phyloP scores from a whole-genome alignment of 2,329 filamentous ascomycete species.

The Harringtonia lauricola region DNA sequence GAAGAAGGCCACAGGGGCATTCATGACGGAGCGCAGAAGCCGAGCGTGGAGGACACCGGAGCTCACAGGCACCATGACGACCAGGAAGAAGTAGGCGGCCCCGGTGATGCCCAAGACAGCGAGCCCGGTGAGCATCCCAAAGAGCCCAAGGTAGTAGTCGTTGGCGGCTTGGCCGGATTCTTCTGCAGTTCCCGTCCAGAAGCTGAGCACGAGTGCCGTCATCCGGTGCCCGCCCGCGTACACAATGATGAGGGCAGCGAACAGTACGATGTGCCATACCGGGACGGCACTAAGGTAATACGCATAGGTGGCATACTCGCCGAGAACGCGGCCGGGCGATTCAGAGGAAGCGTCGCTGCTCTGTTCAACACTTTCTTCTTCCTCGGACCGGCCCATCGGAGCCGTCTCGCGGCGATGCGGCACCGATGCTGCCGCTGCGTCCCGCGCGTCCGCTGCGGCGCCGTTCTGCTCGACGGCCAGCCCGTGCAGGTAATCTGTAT shows the following conservation, averaged over 20 bases:
- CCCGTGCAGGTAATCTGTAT: slow-evolving; percentile 26
- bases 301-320: too few species aligned
- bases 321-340: too few species aligned
- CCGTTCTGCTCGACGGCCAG: slow-evolving; percentile 19
- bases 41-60: slow-evolving; percentile 17
- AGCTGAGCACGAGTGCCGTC: too few species aligned
- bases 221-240: slow-evolving; percentile 17
- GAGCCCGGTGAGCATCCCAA: slow-evolving; percentile 14
- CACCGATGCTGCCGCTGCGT: background rate
- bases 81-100: slow-evolving; percentile 12
- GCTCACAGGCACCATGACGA: slow-evolving; percentile 11
- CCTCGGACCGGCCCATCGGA: too few species aligned
- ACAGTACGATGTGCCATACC: slow-evolving; percentile 2
- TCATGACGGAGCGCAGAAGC: slow-evolving; percentile 20
- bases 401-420: background rate
- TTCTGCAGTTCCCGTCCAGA: slow-evolving; percentile 16
- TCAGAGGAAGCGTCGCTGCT: too few species aligned
- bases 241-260: slow-evolving; percentile 13
- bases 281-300: too few species aligned
- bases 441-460: background rate
- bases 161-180: slow-evolving; percentile 8
- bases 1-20: slow-evolving; percentile 22
- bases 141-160: slow-evolving; percentile 19
- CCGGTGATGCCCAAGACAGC: slow-evolving; percentile 12
- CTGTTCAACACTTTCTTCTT: too few species aligned